A percentile compares a stretch with the other conserved stretches of the same genome.
phyloP scores from a whole-genome alignment of 108 stramenopile species.

The Chaetoceros muelleri region DNA sequence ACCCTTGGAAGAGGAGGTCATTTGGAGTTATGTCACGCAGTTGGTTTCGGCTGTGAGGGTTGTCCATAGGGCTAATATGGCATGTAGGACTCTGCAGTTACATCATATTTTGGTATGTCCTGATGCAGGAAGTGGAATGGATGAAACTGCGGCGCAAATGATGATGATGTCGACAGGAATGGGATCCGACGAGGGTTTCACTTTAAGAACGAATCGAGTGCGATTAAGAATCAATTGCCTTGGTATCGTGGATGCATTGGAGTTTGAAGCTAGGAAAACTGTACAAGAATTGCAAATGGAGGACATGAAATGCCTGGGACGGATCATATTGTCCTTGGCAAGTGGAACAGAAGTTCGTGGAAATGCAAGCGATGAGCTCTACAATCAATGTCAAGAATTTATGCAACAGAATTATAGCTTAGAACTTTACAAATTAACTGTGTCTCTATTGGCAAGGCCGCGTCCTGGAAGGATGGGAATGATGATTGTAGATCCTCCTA shows the following conservation, averaged over 20 bases:
- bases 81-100: conserved; percentile 62
- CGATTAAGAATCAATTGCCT: conserved; percentile 70
- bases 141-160: conserved; percentile 16
- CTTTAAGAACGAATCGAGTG: conserved; percentile 18
- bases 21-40: conserved; percentile 84
- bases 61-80: conserved; percentile 67
- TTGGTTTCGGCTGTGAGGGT: conserved; percentile 60
- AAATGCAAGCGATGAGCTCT: conserved; percentile 17
- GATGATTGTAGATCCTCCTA: conserved; percentile 32
- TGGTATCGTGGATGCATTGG: conserved; percentile 79
- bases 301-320: conserved; percentile 77
- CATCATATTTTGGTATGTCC: conserved; percentile 43
- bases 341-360: conserved; percentile 57
- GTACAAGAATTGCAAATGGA: conserved; percentile 71
- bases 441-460: conserved; percentile 40
- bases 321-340: conserved; percentile 68
- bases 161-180: too few species aligned
- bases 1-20: conserved; percentile 53
- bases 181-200: too few species aligned
- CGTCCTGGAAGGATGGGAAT: conserved; percentile 10
- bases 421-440: conserved; percentile 51
- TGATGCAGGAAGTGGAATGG: conserved; percentile 17
- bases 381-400: conserved; percentile 37
- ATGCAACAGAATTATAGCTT: conserved; percentile 69
- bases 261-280: conserved; percentile 72